phyloP scores from a whole-genome alignment of 2,329 filamentous ascomycete species.

The Nannizzia gypsea region DNA sequence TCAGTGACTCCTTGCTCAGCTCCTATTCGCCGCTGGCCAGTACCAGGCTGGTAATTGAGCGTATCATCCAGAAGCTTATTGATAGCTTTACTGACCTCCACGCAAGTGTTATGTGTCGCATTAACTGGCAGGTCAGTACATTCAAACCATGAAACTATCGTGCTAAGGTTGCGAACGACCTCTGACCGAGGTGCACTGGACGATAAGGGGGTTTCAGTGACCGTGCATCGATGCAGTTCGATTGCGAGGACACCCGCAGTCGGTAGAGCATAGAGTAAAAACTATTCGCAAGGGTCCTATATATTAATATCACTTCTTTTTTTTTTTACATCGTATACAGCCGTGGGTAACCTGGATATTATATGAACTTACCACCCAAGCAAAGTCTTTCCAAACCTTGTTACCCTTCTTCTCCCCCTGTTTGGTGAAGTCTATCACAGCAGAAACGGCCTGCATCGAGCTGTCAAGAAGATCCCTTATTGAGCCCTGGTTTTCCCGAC shows the following conservation, averaged over 20 bases:
- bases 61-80: slow-evolving; percentile 17
- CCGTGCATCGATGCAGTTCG: slow-evolving; percentile 17
- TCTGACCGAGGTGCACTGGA: slow-evolving; percentile 16
- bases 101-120: slow-evolving; percentile 9
- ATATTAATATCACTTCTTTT: too few relatives aligned
- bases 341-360: neutral
- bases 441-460: slow-evolving; percentile 17
- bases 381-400: slow-evolving; percentile 10
- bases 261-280: slow-evolving; percentile 16
- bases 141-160: slow-evolving; percentile 17
- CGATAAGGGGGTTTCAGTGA: slow-evolving; percentile 14
- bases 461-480: slow-evolving; percentile 16
- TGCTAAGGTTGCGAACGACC: slow-evolving; percentile 18
- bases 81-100: slow-evolving; percentile 17
- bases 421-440: slow-evolving; percentile 16
- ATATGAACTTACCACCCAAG: slow-evolving; percentile 16
- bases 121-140: slow-evolving; percentile 6
- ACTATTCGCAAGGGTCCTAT: slow-evolving; percentile 7
- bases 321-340: neutral
- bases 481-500: slow-evolving; percentile 12
- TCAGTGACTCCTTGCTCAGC: neutral
- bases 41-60: slow-evolving; percentile 23
- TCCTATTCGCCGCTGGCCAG: slow-evolving; percentile 8
- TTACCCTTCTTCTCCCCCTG: slow-evolving; percentile 10
- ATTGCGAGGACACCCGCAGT: slow-evolving; percentile 16